Conservation (phyloP, 2,329 filamentous ascomycete genomes). For the Orbilia blumenaviensis region DNA sequence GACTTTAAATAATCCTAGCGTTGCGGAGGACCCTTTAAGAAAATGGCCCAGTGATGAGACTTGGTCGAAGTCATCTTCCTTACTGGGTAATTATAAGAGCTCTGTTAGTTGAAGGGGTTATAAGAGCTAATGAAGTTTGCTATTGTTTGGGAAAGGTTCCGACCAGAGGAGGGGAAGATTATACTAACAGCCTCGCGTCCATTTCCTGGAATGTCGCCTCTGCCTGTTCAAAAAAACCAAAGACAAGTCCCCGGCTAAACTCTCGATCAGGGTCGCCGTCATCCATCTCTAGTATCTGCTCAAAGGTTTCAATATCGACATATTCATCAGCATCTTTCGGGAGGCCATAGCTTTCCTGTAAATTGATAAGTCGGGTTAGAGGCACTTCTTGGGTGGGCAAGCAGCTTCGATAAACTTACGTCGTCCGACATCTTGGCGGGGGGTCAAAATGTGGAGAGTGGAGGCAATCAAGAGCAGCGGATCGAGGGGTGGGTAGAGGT, state of each 20-base stretch:
- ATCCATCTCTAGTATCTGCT: conserved; percentile 98
- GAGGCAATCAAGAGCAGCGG: neutral
- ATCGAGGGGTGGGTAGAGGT: neutral
- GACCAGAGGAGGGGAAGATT: neutral
- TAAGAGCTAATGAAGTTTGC: conserved; percentile 2
- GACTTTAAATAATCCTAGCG: conserved; percentile 87
- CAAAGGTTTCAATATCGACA: conserved; percentile 83
- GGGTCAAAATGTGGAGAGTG: neutral
- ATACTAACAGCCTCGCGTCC: conserved; percentile 73
- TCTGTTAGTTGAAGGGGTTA: neutral
- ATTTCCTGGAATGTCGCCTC: conserved; percentile 85
- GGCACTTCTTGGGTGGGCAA: neutral
- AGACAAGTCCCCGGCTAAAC: conserved; percentile 88
- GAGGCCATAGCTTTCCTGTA: neutral
- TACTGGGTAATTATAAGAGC: conserved; percentile 61
- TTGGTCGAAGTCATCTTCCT: conserved; percentile 73
- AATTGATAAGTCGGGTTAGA: neutral
- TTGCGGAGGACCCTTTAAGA: conserved; percentile 95
- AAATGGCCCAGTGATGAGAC: conserved; percentile 91
- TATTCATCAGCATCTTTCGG: conserved; percentile 68
- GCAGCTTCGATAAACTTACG: conserved; percentile 3
- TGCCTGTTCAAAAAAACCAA: conserved; percentile 92
- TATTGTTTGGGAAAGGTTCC: conserved; percentile 23
- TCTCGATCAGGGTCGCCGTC: conserved; percentile 84
- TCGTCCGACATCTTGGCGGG: conserved; percentile 42